These are phyloP conservation scores for Pythium grandisporangium DNA, from an alignment of 352 stramenopile genomes.

Conservation along the genomic window DNA sequence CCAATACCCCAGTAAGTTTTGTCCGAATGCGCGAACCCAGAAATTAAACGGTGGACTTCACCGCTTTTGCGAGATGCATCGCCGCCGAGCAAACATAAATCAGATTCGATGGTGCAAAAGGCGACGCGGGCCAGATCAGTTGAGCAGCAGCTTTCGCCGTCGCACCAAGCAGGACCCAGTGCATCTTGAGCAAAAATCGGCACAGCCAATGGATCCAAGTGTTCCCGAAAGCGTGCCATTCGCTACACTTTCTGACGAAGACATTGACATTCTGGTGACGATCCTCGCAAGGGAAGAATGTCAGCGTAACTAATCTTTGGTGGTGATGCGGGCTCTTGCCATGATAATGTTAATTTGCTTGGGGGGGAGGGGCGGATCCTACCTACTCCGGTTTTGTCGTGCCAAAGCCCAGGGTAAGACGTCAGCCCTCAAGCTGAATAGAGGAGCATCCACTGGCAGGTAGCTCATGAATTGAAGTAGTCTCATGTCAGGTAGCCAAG, in stretches of 20 bases:
- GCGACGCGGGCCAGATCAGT: background rate
- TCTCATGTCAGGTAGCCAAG: too few species aligned
- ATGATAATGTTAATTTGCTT: too few species aligned
- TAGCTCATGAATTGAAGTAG: too few species aligned
- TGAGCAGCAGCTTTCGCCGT: background rate
- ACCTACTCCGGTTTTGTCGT: too few species aligned
- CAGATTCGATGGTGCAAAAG: conserved; percentile 5
- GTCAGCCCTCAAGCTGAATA: too few species aligned
- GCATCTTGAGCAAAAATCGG: background rate
- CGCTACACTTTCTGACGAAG: background rate
- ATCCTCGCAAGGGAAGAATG: background rate
- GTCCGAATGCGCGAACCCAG: conserved; percentile 8
- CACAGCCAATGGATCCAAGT: background rate
- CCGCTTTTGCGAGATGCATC: conserved; percentile 15
- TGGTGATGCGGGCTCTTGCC: too few species aligned
- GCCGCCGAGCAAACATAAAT: conserved; percentile 11
- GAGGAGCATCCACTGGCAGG: too few species aligned
- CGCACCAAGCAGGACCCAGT: background rate
- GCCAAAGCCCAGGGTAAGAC: too few species aligned
- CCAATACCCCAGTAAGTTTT: conserved; percentile 4
- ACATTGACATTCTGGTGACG: background rate
- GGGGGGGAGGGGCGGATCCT: too few species aligned
- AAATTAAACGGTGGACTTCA: conserved; percentile 16
- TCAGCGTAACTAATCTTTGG: too few species aligned
- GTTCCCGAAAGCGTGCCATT: background rate